phyloP scores from a whole-genome alignment of 192 early-diverging fungal species.

The Chytriomyces sp. region DNA sequence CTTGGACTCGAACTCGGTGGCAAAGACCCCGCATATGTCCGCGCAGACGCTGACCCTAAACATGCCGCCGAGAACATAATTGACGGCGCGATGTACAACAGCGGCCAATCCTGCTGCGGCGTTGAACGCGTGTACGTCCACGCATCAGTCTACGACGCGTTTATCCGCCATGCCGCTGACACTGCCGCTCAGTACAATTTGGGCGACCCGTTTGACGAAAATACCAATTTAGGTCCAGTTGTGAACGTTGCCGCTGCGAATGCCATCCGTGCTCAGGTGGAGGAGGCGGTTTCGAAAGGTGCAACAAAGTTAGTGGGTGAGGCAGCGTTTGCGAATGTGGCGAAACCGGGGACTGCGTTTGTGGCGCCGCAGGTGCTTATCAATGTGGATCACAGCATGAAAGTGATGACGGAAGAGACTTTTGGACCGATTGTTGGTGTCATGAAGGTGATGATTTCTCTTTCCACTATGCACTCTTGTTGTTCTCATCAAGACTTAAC shows the following conservation, averaged over 20 bases:
- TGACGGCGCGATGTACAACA: conserved; percentile 83
- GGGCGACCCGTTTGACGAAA: conserved; percentile 66
- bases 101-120: conserved; percentile 82
- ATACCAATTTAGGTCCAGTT: conserved; percentile 77
- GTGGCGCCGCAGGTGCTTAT: conserved; percentile 79
- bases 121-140: conserved; percentile 83
- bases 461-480: neutral
- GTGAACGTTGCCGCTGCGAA: conserved; percentile 70
- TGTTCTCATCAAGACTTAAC: neutral
- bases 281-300: conserved; percentile 72
- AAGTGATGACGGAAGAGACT: conserved; percentile 79
- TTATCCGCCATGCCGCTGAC: conserved; percentile 66
- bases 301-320: conserved; percentile 69
- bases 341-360: conserved; percentile 67
- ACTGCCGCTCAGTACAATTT: conserved; percentile 66
- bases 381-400: conserved; percentile 76
- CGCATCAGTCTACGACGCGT: conserved; percentile 69
- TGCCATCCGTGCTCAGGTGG: conserved; percentile 68
- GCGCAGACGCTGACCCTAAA: conserved; percentile 69
- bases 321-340: conserved; percentile 54
- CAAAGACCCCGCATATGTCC: conserved; percentile 84
- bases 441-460: conserved; percentile 59
- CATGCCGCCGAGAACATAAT: conserved; percentile 77
- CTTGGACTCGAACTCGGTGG: conserved; percentile 82
- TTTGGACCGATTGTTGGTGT: conserved; percentile 85